Conservation (phyloP, 768 basidiomycete genomes). For the Trametes cingulata region DNA sequence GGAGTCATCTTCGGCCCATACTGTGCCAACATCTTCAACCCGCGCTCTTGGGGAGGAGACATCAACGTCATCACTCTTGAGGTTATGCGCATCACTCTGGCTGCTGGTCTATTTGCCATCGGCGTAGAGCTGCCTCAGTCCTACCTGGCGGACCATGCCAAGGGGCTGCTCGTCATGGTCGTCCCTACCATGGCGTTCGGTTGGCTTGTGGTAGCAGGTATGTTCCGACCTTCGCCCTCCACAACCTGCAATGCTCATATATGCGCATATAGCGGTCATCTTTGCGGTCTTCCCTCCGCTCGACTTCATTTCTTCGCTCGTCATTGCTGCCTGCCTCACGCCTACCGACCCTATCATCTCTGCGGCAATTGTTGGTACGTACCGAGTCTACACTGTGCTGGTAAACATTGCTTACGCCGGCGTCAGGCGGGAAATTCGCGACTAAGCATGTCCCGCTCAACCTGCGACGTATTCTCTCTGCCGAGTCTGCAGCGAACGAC, state of each 20-base stretch:
- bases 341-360: constrained; percentile 96
- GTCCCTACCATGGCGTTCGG: constrained; percentile 85
- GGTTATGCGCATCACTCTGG: constrained; percentile 85
- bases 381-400: neutral
- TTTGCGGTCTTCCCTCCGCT: constrained; percentile 71
- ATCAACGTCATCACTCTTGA: constrained; percentile 76
- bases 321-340: constrained; percentile 86
- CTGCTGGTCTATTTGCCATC: constrained; percentile 90
- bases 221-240: constrained; percentile 15
- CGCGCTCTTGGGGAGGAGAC: constrained; percentile 66
- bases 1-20: constrained; percentile 72
- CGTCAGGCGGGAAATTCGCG: constrained; percentile 68
- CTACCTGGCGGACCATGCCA: constrained; percentile 81
- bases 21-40: constrained; percentile 69
- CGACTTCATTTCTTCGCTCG: constrained; percentile 73
- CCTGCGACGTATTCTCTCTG: constrained; percentile 78
- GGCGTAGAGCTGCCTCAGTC: constrained; percentile 89
- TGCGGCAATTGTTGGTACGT: constrained; percentile 70
- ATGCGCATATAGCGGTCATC: constrained; percentile 54
- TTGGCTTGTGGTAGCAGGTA: constrained; percentile 77
- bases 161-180: constrained; percentile 66
- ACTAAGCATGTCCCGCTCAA: constrained; percentile 68
- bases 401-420: neutral
- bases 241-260: neutral
- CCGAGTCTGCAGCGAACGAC: constrained; percentile 94